Base-by-base conservation (phyloP, 2,329 filamentous ascomycete species). In the Zymoseptoria brevis region DNA sequence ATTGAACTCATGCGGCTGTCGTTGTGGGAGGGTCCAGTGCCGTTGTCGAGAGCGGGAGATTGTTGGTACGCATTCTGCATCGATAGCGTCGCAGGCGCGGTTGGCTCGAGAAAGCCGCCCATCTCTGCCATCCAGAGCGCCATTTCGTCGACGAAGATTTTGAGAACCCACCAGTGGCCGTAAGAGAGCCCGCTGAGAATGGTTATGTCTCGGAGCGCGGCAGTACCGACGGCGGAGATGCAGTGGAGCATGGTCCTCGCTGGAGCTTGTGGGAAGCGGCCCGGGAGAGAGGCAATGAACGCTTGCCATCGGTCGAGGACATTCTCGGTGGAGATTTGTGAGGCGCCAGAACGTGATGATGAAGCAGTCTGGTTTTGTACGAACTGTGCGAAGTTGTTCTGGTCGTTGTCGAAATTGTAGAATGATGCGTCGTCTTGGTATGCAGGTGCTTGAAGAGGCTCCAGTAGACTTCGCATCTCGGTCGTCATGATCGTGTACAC, bases 61-160 rank as follows among this genome's bases (percentile, higher is more conserved):
- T 64, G 66, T 41, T 62, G 63, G 30, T 64, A 60, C 53, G 50
- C 58, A 41, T 59, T 62, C 26, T 50, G 55, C 19, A 50, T 58
- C 21, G 56, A 49, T 6, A 61, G 54, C 9, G 60, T 54, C 19
- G 54, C 54, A 53, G 41, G 52, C 8, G 53, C 51, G 19, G 57
- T 59, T 9, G 63, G 78, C 30, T 80, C 80, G 78, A 96, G 86
- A 71, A 96, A 96, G 0, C 93, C 93, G 55, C 92, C 93, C 67
- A 92, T 87, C 68, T 95, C 90, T 0, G 90, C 90, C 66, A 96
- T 80, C 81, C 95, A 96, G 59, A 88, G 82, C 54, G 91, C 85
- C 89, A 96, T 95, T 76, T 97, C 93, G 69, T 96, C 92, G 56
- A 96, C 83, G 81, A 93, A 97, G 59, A 93, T 92, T 73, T 96